Evolutionary conservation across 768 basidiomycete genomes (phyloP), one percentile per base, ranked within the genome.

Genomic region (Royoungia palumana): DNA sequence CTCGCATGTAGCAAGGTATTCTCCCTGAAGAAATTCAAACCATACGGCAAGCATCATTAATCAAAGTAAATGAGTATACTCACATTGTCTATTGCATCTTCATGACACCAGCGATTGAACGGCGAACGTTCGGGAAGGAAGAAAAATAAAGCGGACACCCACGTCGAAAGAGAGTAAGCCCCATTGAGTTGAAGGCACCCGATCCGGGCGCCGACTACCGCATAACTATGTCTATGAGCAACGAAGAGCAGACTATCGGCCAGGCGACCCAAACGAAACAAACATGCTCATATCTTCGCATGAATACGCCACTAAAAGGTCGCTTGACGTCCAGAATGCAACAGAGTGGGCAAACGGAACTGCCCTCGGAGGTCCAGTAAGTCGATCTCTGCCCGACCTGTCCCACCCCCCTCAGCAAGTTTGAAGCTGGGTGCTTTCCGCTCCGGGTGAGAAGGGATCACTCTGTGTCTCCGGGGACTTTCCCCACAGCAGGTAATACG

Each of bases 11-110:
- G 57, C 61, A 48, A 73, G 80, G 82, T 84, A 85, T 87, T 70
- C 84, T 82, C 88, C 88, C 74, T 89, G 88, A 90, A 90, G 88
- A 90, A 90, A 90, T 89, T 89, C 88, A 85, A 83, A 68, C 54
- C 28, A 55, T 52, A 70, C 72, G 70, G 65, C 50, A 67, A 70
- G 61, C 82, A 85, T 85, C 84, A 87, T 78, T 27, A 50, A 61
- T 63, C 13, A 50, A 58, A 57, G 48, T 35, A 50, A 57, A 50
- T 14, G 21, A 32, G n/a, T 6, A n/a, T 40, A 53, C 68, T 67
- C 46, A 68, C 66, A 52, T 47, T 16, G 13, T 20, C 48, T 9
- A 35, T 14, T 46, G 2, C 20, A 40, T 24, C 25, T 27, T n/a
- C 37, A 37, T 43, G 24, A 25, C 24, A 59, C 58, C 53, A 63